Evolutionary conservation across 192 early-diverging fungal genomes (phyloP), one percentile per base, ranked within the genome.

Genomic region (Helicostylum pulchrum): DNA sequence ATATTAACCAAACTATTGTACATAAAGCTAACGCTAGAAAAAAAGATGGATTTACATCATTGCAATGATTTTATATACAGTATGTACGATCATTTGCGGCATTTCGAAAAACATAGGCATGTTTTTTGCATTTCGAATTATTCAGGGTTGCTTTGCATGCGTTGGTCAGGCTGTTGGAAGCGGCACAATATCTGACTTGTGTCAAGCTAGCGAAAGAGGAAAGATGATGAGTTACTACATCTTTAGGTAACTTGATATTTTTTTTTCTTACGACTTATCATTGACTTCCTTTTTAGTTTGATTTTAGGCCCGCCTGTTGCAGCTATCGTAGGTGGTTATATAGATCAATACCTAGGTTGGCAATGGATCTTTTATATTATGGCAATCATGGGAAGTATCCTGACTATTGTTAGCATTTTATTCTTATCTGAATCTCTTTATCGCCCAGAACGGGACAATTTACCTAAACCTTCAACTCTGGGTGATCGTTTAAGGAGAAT

Each of bases 291-390:
- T 2, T 32, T 32, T 42, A 74, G 71, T 2, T 61, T 75, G 5
- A 51, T 79, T 21, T 11, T 71, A 9, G 78, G 78, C 11, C 74
- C 78, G 4, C 63, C 67, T 14, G 20, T 80, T 34, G 71, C 44
- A 1, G 74, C 78, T 1, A 62, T 71, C 12, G 51, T 73, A 23
- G 78, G 78, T 42, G 78, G 78, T 5, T 79, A 63, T 31, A 51
- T 74, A 17, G 61, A 65, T 21, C 17, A 73, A 26, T 68, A 68
- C 31, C 31, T 73, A 9, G 65, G 61, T 12, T 79, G 70, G 66
- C 70, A 65, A 1, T 79, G 77, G 77, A 65, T 83, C 17, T 88
- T 87, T 59, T 86, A 83, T 75, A 68, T 82, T n/a, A 73, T 79
- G 49, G 42, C 77, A 1, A 87, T 87, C 19, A 72, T 84, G 65